A percentile compares a stretch with the other conserved stretches of the same genome.
These are phyloP conservation scores for Paecilomyces formosus DNA, from an alignment of 2,329 filamentous ascomycete genomes.

Conservation along the genomic window DNA sequence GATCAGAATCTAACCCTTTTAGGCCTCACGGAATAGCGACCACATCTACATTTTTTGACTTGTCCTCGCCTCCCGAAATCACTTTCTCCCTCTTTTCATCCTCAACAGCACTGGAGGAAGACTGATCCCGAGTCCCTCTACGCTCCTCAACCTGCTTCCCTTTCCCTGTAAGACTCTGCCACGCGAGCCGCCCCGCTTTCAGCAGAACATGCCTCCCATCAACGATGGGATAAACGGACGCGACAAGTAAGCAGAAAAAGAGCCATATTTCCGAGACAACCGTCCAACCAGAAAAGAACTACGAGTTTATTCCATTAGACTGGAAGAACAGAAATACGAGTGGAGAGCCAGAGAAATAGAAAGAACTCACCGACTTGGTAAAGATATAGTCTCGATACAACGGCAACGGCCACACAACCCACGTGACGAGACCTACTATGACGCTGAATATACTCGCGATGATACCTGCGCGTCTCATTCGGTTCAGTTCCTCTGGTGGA, in stretches of 20 bases:
- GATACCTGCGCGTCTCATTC: constrained; percentile 13
- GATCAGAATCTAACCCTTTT: background rate
- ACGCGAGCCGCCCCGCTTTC: constrained; percentile 4
- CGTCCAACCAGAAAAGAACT: constrained; percentile 12
- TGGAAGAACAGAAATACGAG: background rate
- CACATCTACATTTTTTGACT: background rate
- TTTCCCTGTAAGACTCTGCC: background rate
- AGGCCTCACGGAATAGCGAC: background rate
- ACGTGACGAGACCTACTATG: constrained; percentile 12
- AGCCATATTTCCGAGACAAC: constrained; percentile 12
- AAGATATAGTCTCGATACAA: constrained; percentile 14
- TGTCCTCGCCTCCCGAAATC: background rate
- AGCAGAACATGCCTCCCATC: constrained; percentile 9
- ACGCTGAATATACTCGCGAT: constrained; percentile 15
- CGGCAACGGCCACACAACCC: constrained; percentile 14
- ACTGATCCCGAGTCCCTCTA: background rate
- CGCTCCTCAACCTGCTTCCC: background rate
- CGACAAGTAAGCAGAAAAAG: constrained; percentile 9
- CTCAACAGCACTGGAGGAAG: background rate
- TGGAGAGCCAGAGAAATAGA: background rate
- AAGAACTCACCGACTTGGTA: constrained; percentile 2
- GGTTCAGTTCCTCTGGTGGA: constrained; percentile 7
- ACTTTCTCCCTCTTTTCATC: background rate
- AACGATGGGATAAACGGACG: constrained; percentile 10
- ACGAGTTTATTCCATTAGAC: background rate